Evolutionary conservation across 2,329 filamentous ascomycete species (phyloP).

Genomic region (Exophiala phaeomuriformis): DNA sequence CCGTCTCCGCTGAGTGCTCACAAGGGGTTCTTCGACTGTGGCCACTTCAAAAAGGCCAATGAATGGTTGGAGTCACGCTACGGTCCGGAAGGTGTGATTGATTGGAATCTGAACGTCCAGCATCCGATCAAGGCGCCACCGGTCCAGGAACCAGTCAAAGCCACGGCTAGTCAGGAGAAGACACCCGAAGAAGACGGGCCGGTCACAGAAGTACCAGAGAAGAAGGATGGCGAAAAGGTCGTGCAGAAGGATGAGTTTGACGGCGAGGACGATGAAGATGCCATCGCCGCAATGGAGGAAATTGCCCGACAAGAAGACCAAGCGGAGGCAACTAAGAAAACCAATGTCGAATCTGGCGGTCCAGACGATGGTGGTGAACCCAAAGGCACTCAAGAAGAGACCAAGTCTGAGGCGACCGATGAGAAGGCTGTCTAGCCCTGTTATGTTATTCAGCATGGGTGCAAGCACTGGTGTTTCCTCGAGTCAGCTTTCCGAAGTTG

Average conservation of each 20-base stretch:
- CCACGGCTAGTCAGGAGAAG: slow-evolving; percentile 12
- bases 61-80: slow-evolving; percentile 76
- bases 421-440: no score
- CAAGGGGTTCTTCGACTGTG: slow-evolving; percentile 73
- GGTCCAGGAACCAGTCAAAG: slow-evolving; percentile 12
- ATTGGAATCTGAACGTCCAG: slow-evolving; percentile 62
- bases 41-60: slow-evolving; percentile 74
- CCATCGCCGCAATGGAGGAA: slow-evolving; percentile 37
- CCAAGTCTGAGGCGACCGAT: no score
- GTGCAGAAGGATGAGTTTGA: slow-evolving; percentile 26
- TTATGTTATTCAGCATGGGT: no score
- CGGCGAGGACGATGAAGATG: slow-evolving; percentile 38
- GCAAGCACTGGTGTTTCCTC: no score
- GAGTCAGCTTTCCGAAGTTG: no score
- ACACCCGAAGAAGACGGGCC: slow-evolving; percentile 9
- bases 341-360: neutral
- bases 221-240: slow-evolving; percentile 23
- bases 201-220: slow-evolving; percentile 25
- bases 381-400: no score
- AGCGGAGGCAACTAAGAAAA: slow-evolving; percentile 6
- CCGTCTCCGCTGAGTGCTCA: slow-evolving; percentile 85
- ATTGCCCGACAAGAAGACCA: slow-evolving; percentile 26
- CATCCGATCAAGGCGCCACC: slow-evolving; percentile 20
- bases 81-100: slow-evolving; percentile 69
- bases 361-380: no score